Percentiles rank a stretch among this genome's conserved stretches.
phyloP scores from a whole-genome alignment of 2,329 filamentous ascomycete genomes.

The Cryphonectria nitschkei region DNA sequence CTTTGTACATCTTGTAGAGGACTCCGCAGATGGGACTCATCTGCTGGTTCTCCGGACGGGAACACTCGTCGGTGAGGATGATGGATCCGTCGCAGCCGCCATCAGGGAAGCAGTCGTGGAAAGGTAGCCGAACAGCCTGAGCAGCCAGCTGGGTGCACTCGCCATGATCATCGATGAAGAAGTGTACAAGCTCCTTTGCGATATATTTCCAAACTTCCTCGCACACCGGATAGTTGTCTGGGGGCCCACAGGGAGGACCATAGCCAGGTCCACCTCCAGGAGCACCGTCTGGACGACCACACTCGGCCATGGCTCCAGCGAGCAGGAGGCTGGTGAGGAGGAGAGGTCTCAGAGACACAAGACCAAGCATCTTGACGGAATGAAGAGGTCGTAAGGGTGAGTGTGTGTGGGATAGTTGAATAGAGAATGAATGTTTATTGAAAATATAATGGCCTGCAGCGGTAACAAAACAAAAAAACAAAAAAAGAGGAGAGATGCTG shows the following conservation, averaged over 20 bases:
- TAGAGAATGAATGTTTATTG: background rate
- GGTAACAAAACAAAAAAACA: background rate
- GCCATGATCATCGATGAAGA: constrained; percentile 21
- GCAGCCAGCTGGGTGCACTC: constrained; percentile 18
- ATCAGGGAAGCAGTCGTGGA: constrained; percentile 27
- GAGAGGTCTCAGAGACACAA: background rate
- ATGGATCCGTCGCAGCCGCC: constrained; percentile 28
- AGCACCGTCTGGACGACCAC: background rate
- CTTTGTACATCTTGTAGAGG: constrained; percentile 9
- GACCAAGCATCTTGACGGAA: background rate
- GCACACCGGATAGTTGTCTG: background rate
- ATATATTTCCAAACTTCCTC: constrained; percentile 19
- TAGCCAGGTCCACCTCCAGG: background rate
- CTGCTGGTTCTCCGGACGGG: constrained; percentile 15
- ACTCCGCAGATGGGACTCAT: constrained; percentile 18
- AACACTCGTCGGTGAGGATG: constrained; percentile 23
- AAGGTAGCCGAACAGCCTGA: constrained; percentile 26
- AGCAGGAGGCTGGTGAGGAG: constrained; percentile 11
- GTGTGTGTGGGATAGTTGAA: too few species aligned
- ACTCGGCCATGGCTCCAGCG: constrained; percentile 4
- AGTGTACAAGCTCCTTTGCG: constrained; percentile 19
- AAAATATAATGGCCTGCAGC: background rate
- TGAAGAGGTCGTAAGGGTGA: background rate
- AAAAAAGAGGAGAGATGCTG: background rate
- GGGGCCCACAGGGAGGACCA: background rate